phyloP scores from a whole-genome alignment of 805 yeast species.

The Wickerhamiella sorbophila region DNA sequence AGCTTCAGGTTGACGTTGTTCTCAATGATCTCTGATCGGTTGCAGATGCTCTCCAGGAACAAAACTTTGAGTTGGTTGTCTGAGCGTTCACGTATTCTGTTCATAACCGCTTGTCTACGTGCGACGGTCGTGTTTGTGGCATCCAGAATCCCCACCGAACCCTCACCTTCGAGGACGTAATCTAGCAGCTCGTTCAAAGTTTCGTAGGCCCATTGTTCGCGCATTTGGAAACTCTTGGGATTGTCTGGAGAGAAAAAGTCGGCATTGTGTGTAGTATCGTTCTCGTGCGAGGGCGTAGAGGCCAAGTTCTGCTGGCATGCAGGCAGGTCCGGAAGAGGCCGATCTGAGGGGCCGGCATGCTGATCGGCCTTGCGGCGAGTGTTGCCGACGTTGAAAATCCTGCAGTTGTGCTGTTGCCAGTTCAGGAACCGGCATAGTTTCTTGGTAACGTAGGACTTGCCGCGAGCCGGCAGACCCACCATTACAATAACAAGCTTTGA shows the following conservation, averaged over 20 bases:
- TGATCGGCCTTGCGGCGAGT: conserved; percentile 63
- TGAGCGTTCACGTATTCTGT: conserved; percentile 26
- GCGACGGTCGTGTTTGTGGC: conserved; percentile 78
- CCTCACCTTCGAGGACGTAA: conserved; percentile 64
- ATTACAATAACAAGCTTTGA: conserved; percentile 81
- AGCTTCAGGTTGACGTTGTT: conserved; percentile 72
- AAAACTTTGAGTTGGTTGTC: conserved; percentile 49
- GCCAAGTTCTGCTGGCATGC: not conserved
- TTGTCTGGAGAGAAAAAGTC: conserved; percentile 78
- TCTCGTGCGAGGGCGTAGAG: conserved; percentile 9
- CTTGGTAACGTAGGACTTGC: conserved; percentile 86
- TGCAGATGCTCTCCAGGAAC: conserved; percentile 76
- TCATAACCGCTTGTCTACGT: conserved; percentile 50
- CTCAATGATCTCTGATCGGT: conserved; percentile 64
- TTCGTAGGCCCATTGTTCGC: conserved; percentile 95
- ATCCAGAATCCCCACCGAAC: conserved; percentile 87
- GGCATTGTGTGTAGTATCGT: conserved; percentile 45
- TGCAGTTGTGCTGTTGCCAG: conserved; percentile 85
- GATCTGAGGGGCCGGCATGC: conserved; percentile 52
- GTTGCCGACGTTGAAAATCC: conserved; percentile 90
- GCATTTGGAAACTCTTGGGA: conserved; percentile 40
- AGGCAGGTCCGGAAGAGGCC: conserved; percentile 39
- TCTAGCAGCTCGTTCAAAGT: conserved; percentile 74
- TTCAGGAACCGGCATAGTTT: conserved; percentile 80
- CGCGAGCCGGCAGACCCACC: conserved; percentile 94